Base-by-base conservation (phyloP, 2,329 filamentous ascomycete genomes). In the Sporothrix dimorphospora region DNA sequence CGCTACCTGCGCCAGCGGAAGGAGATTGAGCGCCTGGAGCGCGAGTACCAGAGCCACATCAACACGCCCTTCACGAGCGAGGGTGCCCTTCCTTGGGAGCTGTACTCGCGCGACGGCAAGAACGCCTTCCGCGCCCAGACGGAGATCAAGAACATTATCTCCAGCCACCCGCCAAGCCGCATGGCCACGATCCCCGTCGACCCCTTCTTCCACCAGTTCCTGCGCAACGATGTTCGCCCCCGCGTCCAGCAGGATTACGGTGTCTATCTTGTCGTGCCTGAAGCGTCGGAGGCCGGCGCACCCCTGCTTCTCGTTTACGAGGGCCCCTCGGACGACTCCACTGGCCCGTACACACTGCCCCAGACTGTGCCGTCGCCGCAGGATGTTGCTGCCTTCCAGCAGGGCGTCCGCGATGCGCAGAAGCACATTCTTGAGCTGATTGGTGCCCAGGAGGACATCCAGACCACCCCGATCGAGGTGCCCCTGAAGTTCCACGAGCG, bases 21-120 rank as follows among this genome's bases (percentile, higher is more conserved):
- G 77, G 92, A 95, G 76, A 91, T 98, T 77, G 89, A 93, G 76
- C 90, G 94, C 69, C 86, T 99, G 16, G 94, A 98, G 83, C 89
- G 88, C 73, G 83, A 88, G 65, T 93, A 97, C 81, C 88, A 92
- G 78, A 91, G 94, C n/a, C 92, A 93, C 80, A 97, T 98, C 79
- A 92, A 95, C 77, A 90, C 94, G 1, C 93, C 94, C 0, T 88
- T 87, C 75, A 87, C 88, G 3, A 85, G 88, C 67, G 89, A 93
- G 59, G 90, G 90, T 47, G 89, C 89, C 12, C 88, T 92, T 59
- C 90, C 91, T 0, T 97, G 94, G 94, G 91, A 97, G 80, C 88
- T 98, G 71, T 97, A 94, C 81, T 93, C 93, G 7, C 88, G 92
- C 49, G 92, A 97, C 77, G 90, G 91, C 75, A 97, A 96, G 85